Evolutionary conservation across 2,329 filamentous ascomycete genomes (phyloP).

Genomic region (Botrytis paeoniae): DNA sequence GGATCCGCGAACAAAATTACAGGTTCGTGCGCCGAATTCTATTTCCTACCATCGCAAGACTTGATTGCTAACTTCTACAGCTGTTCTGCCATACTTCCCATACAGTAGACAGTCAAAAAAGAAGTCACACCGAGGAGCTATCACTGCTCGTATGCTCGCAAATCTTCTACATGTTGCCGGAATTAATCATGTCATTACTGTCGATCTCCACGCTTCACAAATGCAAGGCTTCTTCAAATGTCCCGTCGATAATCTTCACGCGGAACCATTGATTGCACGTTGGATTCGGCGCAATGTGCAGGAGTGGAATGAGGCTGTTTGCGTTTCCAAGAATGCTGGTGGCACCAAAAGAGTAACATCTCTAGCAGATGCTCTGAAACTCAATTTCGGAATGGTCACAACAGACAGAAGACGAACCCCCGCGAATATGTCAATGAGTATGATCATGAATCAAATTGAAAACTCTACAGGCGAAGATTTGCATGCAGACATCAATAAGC

Average conservation of each 20-base stretch:
- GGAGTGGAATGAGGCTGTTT: constrained; percentile 86
- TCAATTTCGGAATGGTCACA: constrained; percentile 96
- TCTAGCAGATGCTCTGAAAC: constrained; percentile 88
- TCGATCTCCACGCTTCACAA: constrained; percentile 94
- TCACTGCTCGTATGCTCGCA: constrained; percentile 94
- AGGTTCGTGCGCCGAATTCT: constrained; percentile 54
- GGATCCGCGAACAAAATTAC: constrained; percentile 96
- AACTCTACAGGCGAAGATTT: constrained; percentile 50
- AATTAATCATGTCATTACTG: constrained; percentile 95
- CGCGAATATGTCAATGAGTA: constrained; percentile 70
- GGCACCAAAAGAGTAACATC: constrained; percentile 97
- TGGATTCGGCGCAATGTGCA: constrained; percentile 91
- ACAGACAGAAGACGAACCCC: constrained; percentile 69
- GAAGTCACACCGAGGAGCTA: constrained; percentile 93
- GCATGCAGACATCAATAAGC: constrained; percentile 38
- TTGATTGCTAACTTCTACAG: constrained; percentile 45
- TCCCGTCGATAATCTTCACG: constrained; percentile 94
- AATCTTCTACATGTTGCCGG: constrained; percentile 92
- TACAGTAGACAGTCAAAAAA: constrained; percentile 99
- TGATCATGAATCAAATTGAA: constrained; percentile 69
- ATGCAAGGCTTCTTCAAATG: constrained; percentile 99
- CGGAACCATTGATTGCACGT: constrained; percentile 88
- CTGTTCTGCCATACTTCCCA: constrained; percentile 93
- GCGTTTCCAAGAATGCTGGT: constrained; percentile 97
- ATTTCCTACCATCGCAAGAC: neutral